Evolutionary conservation across 352 stramenopile species (phyloP), one percentile per base, ranked within the genome.

Genomic region (Phytophthora sp.): DNA sequence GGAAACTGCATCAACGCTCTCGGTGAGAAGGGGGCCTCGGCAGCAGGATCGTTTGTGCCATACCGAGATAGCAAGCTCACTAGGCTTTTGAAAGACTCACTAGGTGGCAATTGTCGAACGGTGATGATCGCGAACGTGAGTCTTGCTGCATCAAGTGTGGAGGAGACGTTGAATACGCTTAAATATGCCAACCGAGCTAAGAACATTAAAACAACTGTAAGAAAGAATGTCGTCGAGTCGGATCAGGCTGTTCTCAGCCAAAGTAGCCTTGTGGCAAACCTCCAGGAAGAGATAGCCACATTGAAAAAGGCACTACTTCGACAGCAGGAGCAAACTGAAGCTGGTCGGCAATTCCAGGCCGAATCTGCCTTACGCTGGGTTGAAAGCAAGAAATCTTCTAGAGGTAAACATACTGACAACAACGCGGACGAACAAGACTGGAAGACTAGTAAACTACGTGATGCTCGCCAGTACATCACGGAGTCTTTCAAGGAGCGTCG

Each of bases 1-100:
- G 93, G 91, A 15, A 97, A 98, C 58, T 97, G 89, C 50, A 98
- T 98, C 77, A 98, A 98, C 39, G 92, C 91, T 7, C 66, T 98
- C 0, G 88, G 86, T 1, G 88, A 96, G 47, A 95, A 93, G 33
- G 74, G 73, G 15, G 65, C 78, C 63, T 58, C 42, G 42, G 23
- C 53, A 50, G 9, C 44, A 27, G 23, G 51, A 16, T 49, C 52
- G 2, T 98, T 97, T 58, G 88, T 98, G 4, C 90, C 92, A 4
- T 98, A 98, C 68, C 74, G 93, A 44, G 91, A 97, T 64, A 90
- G 71, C 41, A 97, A 97, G 62, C 66, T 97, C 7, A 97, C 90
- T 12, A 81, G 90, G 29, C 61, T 97, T 26, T 67, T 97, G 5
- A 98, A 98, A 56, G 89, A 97, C 49, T 97, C 88, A 4, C 79